phyloP scores from a whole-genome alignment of 768 basidiomycete genomes.

The Boletellus ananas region DNA sequence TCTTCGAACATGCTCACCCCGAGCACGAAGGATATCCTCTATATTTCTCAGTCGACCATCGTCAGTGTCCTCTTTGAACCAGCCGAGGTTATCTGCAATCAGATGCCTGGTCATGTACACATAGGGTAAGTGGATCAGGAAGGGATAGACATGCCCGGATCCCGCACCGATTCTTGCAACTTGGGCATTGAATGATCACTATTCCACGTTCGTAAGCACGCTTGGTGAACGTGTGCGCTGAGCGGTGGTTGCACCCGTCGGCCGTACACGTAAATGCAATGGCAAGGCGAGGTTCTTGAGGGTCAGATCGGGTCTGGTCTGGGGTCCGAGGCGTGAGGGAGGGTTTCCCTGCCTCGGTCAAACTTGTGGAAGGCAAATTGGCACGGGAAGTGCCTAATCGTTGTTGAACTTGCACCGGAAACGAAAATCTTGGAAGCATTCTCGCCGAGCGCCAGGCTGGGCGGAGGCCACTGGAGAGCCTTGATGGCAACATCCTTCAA shows the following conservation, averaged over 20 bases:
- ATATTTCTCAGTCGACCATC: conserved; percentile 72
- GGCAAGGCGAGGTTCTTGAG: conserved; percentile 58
- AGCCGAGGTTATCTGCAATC: conserved; percentile 87
- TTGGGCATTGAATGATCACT: conserved; percentile 88
- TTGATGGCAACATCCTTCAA: conserved; percentile 42
- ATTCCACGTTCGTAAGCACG: conserved; percentile 84
- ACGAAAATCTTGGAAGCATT: conserved; percentile 32
- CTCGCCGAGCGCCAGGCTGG: conserved; percentile 42
- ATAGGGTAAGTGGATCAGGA: not conserved
- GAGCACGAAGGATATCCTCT: conserved; percentile 74
- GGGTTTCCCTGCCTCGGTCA: not conserved
- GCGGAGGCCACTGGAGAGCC: conserved; percentile 42
- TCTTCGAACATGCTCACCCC: conserved; percentile 70
- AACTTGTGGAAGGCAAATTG: conserved; percentile 12
- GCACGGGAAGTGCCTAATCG: conserved; percentile 28
- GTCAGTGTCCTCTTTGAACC: conserved; percentile 83
- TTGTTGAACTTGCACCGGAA: conserved; percentile 36
- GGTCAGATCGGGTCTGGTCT: conserved; percentile 30
- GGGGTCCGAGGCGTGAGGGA: conserved; percentile 1
- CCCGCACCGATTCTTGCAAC: conserved; percentile 78
- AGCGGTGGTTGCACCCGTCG: conserved; percentile 66
- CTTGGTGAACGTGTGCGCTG: conserved; percentile 84
- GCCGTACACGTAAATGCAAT: conserved; percentile 89
- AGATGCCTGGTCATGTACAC: conserved; percentile 50
- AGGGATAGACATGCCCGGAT: conserved; percentile 1